Base-by-base conservation (phyloP, 2,329 filamentous ascomycete species). In the Huntiella bhutanensis region DNA sequence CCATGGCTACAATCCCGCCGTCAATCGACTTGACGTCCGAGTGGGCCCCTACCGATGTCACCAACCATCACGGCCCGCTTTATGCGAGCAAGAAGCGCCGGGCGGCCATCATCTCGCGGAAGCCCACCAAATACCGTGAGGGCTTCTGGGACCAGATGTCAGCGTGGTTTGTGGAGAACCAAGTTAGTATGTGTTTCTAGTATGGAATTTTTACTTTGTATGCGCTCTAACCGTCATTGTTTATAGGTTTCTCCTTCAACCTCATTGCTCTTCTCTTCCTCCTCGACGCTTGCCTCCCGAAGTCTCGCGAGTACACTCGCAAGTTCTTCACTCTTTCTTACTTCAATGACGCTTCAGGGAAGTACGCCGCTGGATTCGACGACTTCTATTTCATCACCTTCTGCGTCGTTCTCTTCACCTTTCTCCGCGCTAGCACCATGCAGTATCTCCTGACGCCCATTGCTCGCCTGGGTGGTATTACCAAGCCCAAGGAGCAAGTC, bases 291-390 rank as follows among this genome's bases (percentile, higher is more conserved):
- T 78, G 80, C 57, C 85, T 94, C 59, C 86, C 88, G 44, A 80
- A 79, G 55, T 76, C 86, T 42, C 76, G 84, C 53, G 67, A 72
- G 45, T 77, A 82, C 56, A 93, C 86, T n/a, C 70, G 72, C 56
- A 91, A 87, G 55, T 94, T 94, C 68, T 86, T 93, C 64, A 73
- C 76, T 48, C 72, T 95, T 49, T 87, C 83, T 49, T 91, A 96
- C 66, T 78, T 80, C 62, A 82, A 88, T 58, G 63, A 75, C 0
- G 58, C 66, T 5, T 75, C 77, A 1, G 77, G 75, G 39, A 64
- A 72, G 51, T 96, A 94, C 61, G 74, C 73, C 41, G 73, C 80
- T 53, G 88, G 91, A 51, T 71, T 69, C 59, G 79, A 92, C 57
- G 91, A 98, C 62, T 65, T 75, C 52, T 81, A 80, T 59, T 75